Conservation (phyloP, 1,284 basidiomycete species). For the Singerocomus inundabilis region DNA sequence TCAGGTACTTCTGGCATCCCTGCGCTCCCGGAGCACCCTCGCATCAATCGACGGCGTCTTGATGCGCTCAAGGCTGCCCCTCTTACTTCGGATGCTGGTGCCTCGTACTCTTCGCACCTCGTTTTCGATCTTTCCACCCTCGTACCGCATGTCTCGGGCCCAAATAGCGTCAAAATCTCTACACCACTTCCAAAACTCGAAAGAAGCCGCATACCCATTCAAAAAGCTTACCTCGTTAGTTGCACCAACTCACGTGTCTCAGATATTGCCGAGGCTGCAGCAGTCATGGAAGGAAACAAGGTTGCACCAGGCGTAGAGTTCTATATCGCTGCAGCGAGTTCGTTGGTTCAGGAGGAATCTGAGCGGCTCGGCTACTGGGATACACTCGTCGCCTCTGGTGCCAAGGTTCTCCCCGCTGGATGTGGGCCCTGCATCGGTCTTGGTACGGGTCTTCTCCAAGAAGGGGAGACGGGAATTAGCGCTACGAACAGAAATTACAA, state of each 20-base stretch:
- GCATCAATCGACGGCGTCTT: constrained; percentile 79
- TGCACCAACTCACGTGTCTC: constrained; percentile 98
- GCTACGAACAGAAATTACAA: constrained; percentile 99
- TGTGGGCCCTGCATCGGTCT: constrained; percentile 99
- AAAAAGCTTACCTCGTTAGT: constrained; percentile 98
- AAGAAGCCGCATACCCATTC: constrained; percentile 74
- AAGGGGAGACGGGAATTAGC: constrained; percentile 94
- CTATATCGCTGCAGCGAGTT: constrained; percentile 95
- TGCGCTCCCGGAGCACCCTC: constrained; percentile 78
- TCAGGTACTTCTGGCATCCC: constrained; percentile 51
- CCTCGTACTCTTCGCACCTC: constrained; percentile 86
- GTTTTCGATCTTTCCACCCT: constrained; percentile 92
- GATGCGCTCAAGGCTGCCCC: constrained; percentile 58
- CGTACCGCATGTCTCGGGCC: constrained; percentile 93
- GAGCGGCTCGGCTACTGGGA: constrained; percentile 90
- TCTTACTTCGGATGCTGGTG: constrained; percentile 74
- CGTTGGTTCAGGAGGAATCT: constrained; percentile 87
- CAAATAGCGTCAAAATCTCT: constrained; percentile 96
- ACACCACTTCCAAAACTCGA: constrained; percentile 86
- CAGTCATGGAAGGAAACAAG: constrained; percentile 82
- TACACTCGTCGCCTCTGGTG: constrained; percentile 81
- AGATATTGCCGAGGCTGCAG: constrained; percentile 90
- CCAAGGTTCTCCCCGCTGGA: constrained; percentile 90
- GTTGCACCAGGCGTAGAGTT: constrained; percentile 93
- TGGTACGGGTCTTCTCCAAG: constrained; percentile 88